Evolutionary conservation across 2,329 filamentous ascomycete species (phyloP).

Genomic region (Sphaerostilbella broomeana): DNA sequence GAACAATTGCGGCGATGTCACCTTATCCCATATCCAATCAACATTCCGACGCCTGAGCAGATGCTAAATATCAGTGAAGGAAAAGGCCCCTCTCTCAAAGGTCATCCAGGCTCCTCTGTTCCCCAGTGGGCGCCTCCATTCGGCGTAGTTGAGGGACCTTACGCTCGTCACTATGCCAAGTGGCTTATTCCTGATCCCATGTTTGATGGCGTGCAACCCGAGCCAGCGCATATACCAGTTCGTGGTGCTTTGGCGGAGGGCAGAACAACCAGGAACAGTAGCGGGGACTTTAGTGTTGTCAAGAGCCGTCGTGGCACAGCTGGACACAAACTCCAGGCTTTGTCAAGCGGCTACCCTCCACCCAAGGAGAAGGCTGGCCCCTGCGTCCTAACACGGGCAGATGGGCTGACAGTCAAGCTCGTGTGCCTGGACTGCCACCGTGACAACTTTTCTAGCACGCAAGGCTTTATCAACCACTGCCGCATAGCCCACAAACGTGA

Average conservation of each 20-base stretch:
- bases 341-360: conserved; percentile 63
- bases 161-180: conserved; percentile 87
- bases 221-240: conserved; percentile 36
- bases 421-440: conserved; percentile 84
- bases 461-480: conserved; percentile 99
- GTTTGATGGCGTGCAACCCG: conserved; percentile 65
- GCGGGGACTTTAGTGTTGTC: conserved; percentile 35
- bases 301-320: conserved; percentile 46
- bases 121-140: conserved; percentile 80
- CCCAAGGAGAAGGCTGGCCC: conserved; percentile 78
- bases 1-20: conserved; percentile 92
- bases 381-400: conserved; percentile 76
- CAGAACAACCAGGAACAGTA: conserved; percentile 72
- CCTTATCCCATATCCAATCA: conserved; percentile 80
- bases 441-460: conserved; percentile 90
- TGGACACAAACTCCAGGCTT: conserved; percentile 59
- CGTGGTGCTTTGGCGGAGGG: conserved; percentile 53
- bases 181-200: conserved; percentile 87
- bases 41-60: conserved; percentile 57
- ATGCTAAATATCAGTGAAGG: conserved; percentile 68
- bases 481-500: conserved; percentile 90
- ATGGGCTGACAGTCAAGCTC: conserved; percentile 81
- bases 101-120: conserved; percentile 54
- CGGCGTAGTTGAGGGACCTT: conserved; percentile 86
- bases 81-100: conserved; percentile 62